Conservation (phyloP, 352 stramenopile genomes). For the Plasmopara viticola region DNA sequence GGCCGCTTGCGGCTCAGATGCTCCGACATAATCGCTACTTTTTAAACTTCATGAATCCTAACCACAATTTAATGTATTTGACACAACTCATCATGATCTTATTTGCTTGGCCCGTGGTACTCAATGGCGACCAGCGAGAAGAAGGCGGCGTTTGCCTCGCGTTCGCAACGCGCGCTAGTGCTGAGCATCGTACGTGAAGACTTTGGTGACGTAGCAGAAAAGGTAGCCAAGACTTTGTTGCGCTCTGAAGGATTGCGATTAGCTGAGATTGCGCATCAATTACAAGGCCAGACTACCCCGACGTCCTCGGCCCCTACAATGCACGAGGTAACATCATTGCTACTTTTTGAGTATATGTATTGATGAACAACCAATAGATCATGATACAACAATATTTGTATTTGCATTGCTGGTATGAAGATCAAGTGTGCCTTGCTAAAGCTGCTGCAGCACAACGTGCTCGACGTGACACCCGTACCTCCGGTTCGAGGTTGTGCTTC, state of each 20-base stretch:
- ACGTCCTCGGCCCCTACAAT: conserved; percentile 28
- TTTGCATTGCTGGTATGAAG: conserved; percentile 12
- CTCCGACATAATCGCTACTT: conserved; percentile 3
- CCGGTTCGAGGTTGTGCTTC: conserved; percentile 12
- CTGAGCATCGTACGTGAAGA: conserved; percentile 74
- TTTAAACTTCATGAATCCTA: too few relatives aligned
- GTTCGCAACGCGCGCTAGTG: conserved; percentile 67
- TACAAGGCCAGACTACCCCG: conserved; percentile 31
- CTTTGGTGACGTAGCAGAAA: conserved; percentile 64
- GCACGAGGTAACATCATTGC: conserved; percentile 28
- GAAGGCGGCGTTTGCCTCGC: conserved; percentile 42
- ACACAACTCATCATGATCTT: too few relatives aligned
- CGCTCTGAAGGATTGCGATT: conserved; percentile 62
- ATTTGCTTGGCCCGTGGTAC: not conserved
- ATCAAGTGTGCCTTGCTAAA: conserved; percentile 81
- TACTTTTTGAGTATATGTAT: not conserved
- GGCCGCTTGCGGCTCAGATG: conserved; percentile 12
- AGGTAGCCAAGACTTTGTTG: conserved; percentile 54
- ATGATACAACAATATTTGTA: too few relatives aligned
- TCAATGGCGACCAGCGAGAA: conserved; percentile 13
- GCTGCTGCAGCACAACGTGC: conserved; percentile 83
- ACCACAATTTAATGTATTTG: too few relatives aligned
- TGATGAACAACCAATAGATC: too few relatives aligned
- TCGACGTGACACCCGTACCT: conserved; percentile 51
- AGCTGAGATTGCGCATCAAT: conserved; percentile 52